Percentiles rank a stretch among this genome's conserved stretches.
Conservation (phyloP, 345 rosid genomes). For the Brassica carinata region DNA sequence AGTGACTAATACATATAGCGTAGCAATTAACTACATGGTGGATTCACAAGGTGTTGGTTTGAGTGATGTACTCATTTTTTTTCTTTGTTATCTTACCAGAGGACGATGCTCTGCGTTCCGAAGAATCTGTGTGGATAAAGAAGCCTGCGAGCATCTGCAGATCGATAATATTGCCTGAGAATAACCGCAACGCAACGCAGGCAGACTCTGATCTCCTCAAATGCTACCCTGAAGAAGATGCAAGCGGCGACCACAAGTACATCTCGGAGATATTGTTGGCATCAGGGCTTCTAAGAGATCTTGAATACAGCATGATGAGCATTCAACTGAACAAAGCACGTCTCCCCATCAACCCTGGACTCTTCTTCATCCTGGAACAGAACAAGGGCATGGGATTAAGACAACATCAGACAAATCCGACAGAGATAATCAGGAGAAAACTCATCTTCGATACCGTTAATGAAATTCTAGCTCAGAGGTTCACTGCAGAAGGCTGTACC, state of each 20-base stretch:
- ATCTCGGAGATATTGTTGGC: constrained; percentile 63
- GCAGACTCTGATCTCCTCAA: constrained; percentile 31
- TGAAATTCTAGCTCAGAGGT: constrained; percentile 56
- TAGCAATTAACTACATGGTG: not conserved
- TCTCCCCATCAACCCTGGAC: constrained; percentile 54
- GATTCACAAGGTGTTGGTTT: constrained; percentile 9
- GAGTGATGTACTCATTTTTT: constrained; percentile 2
- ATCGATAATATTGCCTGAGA: constrained; percentile 40
- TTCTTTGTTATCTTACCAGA: constrained; percentile 44
- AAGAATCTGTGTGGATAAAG: constrained; percentile 47
- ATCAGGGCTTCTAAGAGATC: constrained; percentile 58
- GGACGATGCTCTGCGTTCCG: constrained; percentile 46
- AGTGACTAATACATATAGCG: not conserved
- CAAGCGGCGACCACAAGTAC: constrained; percentile 56
- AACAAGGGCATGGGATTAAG: constrained; percentile 44
- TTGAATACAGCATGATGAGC: constrained; percentile 45
- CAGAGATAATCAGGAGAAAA: constrained; percentile 54
- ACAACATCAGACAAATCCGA: constrained; percentile 34
- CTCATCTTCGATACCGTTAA: constrained; percentile 72
- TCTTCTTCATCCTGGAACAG: constrained; percentile 66
- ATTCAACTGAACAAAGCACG: constrained; percentile 53
- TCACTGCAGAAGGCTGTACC: constrained; percentile 41
- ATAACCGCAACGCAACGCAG: constrained; percentile 32
- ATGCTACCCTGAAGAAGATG: constrained; percentile 30
- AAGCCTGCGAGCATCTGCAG: constrained; percentile 33